Conservation (phyloP, 108 stramenopile species). For the Pseudonitzschia multiseries region DNA sequence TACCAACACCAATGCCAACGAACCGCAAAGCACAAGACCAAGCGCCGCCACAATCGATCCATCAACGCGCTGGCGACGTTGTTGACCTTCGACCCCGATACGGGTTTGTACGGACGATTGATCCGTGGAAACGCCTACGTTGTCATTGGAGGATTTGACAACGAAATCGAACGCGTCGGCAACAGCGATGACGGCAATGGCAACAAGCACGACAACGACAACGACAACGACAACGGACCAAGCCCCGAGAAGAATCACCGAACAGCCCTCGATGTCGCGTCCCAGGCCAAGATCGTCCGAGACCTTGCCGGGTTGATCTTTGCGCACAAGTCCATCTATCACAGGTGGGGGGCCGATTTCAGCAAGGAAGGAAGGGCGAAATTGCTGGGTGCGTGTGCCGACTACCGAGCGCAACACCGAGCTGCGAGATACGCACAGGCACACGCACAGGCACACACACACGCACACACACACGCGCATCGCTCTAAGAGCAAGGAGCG, state of each 20-base stretch:
- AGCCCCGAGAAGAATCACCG: background rate
- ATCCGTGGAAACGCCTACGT: slow-evolving; percentile 21
- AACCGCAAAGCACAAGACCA: background rate
- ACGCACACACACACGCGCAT: too few species aligned
- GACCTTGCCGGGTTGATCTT: slow-evolving; percentile 17
- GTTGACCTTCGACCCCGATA: slow-evolving; percentile 15
- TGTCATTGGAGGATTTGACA: background rate
- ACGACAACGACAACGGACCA: too few species aligned
- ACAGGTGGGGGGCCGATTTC: slow-evolving; percentile 4
- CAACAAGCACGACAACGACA: too few species aligned
- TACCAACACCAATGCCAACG: background rate
- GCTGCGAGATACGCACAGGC: too few species aligned
- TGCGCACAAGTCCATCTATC: slow-evolving; percentile 16
- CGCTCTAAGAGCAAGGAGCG: too few species aligned
- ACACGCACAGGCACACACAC: too few species aligned
- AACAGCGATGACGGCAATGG: too few species aligned
- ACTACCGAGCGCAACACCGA: background rate
- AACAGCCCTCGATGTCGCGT: background rate
- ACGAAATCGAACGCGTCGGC: background rate
- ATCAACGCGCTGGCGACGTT: slow-evolving; percentile 12
- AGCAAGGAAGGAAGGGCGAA: slow-evolving; percentile 5
- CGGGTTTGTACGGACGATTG: background rate
- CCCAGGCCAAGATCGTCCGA: slow-evolving; percentile 15
- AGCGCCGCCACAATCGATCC: background rate
- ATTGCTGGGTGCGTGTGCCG: background rate